Percentiles rank a stretch among this genome's conserved stretches.
phyloP scores from a whole-genome alignment of 345 rosid genomes.

The Hibiscus trionum region DNA sequence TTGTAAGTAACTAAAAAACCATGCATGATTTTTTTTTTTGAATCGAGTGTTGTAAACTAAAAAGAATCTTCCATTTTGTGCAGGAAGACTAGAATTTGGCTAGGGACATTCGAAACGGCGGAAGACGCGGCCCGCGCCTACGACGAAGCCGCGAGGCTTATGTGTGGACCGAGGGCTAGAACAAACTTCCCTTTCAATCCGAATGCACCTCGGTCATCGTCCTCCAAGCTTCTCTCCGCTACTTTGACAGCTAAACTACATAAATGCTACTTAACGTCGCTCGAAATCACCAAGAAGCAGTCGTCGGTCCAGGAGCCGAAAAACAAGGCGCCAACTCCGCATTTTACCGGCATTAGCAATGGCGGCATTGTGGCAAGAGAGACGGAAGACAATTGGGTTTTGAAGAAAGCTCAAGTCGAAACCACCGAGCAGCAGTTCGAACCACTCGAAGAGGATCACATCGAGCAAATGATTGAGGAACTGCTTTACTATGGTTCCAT shows the following conservation, averaged over 20 bases:
- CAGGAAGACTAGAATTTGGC: conserved; percentile 97
- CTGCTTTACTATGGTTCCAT: conserved; percentile 76
- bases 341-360: conserved; percentile 1
- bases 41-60: neutral
- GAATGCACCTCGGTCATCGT: conserved; percentile 48
- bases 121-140: conserved; percentile 96
- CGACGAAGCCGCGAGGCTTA: conserved; percentile 95
- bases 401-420: conserved; percentile 29
- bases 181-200: conserved; percentile 91
- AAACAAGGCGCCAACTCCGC: conserved; percentile 21
- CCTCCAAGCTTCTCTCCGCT: conserved; percentile 88
- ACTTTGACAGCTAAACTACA: conserved; percentile 87
- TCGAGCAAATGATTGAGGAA: conserved; percentile 95
- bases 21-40: neutral
- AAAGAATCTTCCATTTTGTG: conserved; percentile 1
- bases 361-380: conserved; percentile 20
- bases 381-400: conserved; percentile 36
- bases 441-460: conserved; percentile 81
- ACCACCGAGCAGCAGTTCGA: conserved; percentile 31
- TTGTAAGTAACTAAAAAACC: conserved; percentile 38
- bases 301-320: conserved; percentile 28
- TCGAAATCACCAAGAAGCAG: conserved; percentile 62
- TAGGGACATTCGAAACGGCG: conserved; percentile 94
- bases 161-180: conserved; percentile 93
- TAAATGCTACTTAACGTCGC: conserved; percentile 88